A percentile compares a stretch with the other conserved stretches of the same genome.
These are phyloP conservation scores for Cordyceps militaris DNA, from an alignment of 2,329 filamentous ascomycete species.

Conservation along the genomic window DNA sequence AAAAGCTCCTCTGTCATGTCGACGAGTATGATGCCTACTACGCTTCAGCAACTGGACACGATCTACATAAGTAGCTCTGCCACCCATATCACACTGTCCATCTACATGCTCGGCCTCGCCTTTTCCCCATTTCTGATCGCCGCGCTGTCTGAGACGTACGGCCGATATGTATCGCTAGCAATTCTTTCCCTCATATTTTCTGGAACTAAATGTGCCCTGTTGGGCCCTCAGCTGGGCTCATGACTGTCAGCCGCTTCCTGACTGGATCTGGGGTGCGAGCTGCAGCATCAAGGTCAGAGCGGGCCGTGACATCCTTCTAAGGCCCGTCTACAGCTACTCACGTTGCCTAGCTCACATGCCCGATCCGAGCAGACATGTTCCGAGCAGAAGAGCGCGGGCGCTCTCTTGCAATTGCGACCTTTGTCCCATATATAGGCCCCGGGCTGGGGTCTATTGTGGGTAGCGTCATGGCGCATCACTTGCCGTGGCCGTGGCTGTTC, in stretches of 20 bases:
- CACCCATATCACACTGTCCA: constrained; percentile 27
- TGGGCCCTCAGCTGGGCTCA: constrained; percentile 22
- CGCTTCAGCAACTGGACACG: constrained; percentile 25
- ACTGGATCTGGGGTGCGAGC: constrained; percentile 21
- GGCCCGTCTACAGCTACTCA: neutral
- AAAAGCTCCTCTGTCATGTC: no score
- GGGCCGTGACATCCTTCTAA: neutral
- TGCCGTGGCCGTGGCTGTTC: constrained; percentile 64
- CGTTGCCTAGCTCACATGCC: constrained; percentile 23
- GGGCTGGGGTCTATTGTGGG: constrained; percentile 62
- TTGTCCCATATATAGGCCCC: constrained; percentile 44
- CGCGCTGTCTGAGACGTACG: constrained; percentile 27
- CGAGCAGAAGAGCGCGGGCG: constrained; percentile 28
- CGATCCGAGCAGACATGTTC: constrained; percentile 31
- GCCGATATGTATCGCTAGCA: constrained; percentile 28
- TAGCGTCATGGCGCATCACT: constrained; percentile 55
- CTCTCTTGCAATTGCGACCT: constrained; percentile 26
- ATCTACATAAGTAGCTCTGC: constrained; percentile 20
- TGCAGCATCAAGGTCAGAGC: constrained; percentile 23
- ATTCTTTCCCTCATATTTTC: constrained; percentile 27
- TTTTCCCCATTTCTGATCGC: constrained; percentile 29
- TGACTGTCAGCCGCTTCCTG: constrained; percentile 25
- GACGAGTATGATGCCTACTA: constrained; percentile 29
- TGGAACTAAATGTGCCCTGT: constrained; percentile 31
- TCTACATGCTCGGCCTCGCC: constrained; percentile 29